Evolutionary conservation across 192 early-diverging fungal genomes (phyloP).

Genomic region (Powellomyces hirtus): DNA sequence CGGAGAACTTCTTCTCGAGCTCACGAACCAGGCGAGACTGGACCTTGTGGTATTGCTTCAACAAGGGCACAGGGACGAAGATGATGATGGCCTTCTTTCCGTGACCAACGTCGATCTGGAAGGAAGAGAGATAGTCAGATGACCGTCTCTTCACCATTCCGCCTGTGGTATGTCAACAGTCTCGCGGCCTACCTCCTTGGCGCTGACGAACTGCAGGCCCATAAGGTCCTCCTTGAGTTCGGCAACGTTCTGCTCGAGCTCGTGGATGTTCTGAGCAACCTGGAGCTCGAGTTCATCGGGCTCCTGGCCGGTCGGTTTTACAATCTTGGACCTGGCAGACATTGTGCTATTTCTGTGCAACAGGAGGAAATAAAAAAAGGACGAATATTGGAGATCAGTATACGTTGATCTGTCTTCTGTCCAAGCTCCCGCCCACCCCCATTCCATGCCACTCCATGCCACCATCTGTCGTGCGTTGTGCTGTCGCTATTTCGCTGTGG

Average conservation of each 20-base stretch:
- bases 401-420: neutral
- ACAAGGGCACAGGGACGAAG: conserved; percentile 93
- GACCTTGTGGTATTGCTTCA: conserved; percentile 96
- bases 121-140: too few species aligned
- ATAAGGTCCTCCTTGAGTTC: conserved; percentile 97
- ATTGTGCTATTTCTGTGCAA: conserved; percentile 35
- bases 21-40: conserved; percentile 95
- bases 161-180: too few species aligned
- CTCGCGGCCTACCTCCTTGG: conserved; percentile 81
- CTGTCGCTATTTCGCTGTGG: neutral
- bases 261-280: conserved; percentile 93
- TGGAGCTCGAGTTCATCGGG: conserved; percentile 86
- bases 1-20: conserved; percentile 99
- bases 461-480: neutral
- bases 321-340: conserved; percentile 57
- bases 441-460: neutral
- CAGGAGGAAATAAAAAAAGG: neutral
- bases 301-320: conserved; percentile 55
- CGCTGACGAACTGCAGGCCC: conserved; percentile 88
- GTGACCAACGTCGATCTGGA: conserved; percentile 83
- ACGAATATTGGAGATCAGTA: neutral
- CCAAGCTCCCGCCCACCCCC: neutral
- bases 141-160: too few species aligned
- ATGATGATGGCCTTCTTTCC: conserved; percentile 96
- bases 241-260: conserved; percentile 91